phyloP scores from a whole-genome alignment of 805 yeast species.

The Pichia californica region DNA sequence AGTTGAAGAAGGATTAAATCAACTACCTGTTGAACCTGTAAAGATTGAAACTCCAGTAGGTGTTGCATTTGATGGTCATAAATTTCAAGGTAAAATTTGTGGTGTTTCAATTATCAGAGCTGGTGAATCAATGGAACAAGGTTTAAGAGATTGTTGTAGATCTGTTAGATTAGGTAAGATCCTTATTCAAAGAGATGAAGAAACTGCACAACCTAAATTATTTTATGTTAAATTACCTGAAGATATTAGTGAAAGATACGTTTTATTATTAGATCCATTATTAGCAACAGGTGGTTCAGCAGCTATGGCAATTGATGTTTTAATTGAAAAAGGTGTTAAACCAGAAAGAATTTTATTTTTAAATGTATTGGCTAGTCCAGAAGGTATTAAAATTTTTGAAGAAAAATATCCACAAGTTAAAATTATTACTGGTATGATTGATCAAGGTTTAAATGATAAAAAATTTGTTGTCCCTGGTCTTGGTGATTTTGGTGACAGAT shows the following conservation, averaged over 20 bases:
- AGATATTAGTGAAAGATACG: constrained; percentile 83
- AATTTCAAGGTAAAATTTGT: constrained; percentile 86
- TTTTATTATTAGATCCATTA: constrained; percentile 92
- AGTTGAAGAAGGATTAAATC: constrained; percentile 94
- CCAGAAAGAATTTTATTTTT: constrained; percentile 83
- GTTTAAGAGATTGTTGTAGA: constrained; percentile 93
- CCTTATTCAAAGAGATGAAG: constrained; percentile 95
- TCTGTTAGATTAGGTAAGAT: constrained; percentile 96
- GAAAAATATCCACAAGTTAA: constrained; percentile 75
- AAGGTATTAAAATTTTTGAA: constrained; percentile 78
- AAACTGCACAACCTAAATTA: constrained; percentile 86
- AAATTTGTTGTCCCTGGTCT: constrained; percentile 89
- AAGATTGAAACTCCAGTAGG: constrained; percentile 74
- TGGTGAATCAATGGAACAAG: constrained; percentile 99
- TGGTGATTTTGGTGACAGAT: constrained; percentile 98
- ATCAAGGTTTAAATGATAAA: constrained; percentile 75
- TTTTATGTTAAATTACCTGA: constrained; percentile 93
- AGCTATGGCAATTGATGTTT: constrained; percentile 91
- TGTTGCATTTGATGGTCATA: constrained; percentile 64
- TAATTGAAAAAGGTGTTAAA: constrained; percentile 79
- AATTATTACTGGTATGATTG: constrained; percentile 92
- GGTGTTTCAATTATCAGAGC: constrained; percentile 98
- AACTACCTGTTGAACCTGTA: constrained; percentile 74
- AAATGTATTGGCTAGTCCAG: constrained; percentile 91
- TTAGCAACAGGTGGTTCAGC: constrained; percentile 99